These are phyloP conservation scores for Zygoascus hellenicus DNA, from an alignment of 1,139 yeast genomes.

Conservation along the genomic window DNA sequence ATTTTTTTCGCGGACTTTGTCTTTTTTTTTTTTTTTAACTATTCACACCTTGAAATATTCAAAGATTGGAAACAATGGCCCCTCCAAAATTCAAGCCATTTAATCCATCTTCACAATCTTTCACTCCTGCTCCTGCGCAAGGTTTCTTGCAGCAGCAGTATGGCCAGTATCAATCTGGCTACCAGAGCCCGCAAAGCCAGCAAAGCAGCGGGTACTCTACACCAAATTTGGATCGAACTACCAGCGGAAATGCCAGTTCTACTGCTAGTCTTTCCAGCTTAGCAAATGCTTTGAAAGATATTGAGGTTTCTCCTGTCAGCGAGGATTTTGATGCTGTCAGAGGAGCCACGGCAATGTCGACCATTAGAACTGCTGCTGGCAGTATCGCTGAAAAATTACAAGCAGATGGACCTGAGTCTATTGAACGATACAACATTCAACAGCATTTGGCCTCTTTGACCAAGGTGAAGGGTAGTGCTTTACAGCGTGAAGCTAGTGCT, in stretches of 20 bases:
- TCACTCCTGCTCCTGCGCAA: constrained; percentile 10
- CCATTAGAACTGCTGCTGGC: constrained; percentile 57
- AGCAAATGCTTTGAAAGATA: constrained; percentile 62
- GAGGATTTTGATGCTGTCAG: constrained; percentile 53
- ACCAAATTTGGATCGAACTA: constrained; percentile 9
- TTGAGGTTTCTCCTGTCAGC: constrained; percentile 64
- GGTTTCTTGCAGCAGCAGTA: constrained; percentile 2
- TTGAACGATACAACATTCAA: constrained; percentile 59
- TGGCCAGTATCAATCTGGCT: constrained; percentile 10
- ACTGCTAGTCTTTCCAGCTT: constrained; percentile 69
- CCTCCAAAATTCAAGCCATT: constrained; percentile 18
- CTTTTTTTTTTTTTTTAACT: constrained; percentile 9
- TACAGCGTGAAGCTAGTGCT: constrained; percentile 72
- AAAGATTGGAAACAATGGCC: constrained; percentile 11
- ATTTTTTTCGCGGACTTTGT: no score
- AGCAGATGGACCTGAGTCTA: constrained; percentile 44
- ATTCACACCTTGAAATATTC: background rate
- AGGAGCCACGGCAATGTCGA: constrained; percentile 54
- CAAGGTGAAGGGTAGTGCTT: constrained; percentile 67
- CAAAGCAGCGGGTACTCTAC: constrained; percentile 11
- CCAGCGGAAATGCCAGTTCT: constrained; percentile 38
- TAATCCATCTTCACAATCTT: constrained; percentile 12
- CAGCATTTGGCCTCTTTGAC: constrained; percentile 59
- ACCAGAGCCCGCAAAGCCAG: constrained; percentile 7
- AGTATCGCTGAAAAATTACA: constrained; percentile 47